These are phyloP conservation scores for Hawksworthiomyces lignivorus DNA, from an alignment of 2,329 filamentous ascomycete species.

Conservation along the genomic window DNA sequence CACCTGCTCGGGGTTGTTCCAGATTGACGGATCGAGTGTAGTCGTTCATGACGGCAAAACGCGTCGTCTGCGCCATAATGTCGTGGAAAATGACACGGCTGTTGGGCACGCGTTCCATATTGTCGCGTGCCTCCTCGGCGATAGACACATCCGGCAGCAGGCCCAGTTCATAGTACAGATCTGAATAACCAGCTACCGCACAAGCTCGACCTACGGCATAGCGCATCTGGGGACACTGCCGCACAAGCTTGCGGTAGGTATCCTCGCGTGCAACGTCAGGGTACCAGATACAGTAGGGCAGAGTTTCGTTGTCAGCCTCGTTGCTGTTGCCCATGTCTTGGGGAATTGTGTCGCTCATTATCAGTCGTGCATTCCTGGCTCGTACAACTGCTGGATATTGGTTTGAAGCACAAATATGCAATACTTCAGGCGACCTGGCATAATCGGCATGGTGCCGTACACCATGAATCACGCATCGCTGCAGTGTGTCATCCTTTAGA, in stretches of 20 bases:
- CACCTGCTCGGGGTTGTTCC: conserved; percentile 5
- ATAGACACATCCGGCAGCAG: conserved; percentile 28
- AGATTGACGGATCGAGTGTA: conserved; percentile 21
- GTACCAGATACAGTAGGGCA: conserved; percentile 32
- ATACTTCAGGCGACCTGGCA: no score
- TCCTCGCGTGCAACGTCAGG: conserved; percentile 26
- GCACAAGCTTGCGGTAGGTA: conserved; percentile 25
- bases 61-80: conserved; percentile 23
- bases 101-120: background rate
- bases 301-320: no score
- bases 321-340: conserved; percentile 14
- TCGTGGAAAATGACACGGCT: conserved; percentile 21
- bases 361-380: no score
- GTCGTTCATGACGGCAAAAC: conserved; percentile 30
- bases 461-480: no score
- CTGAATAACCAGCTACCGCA: conserved; percentile 28
- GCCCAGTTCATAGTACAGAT: conserved; percentile 28
- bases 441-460: no score
- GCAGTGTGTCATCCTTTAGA: no score
- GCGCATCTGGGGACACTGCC: conserved; percentile 23
- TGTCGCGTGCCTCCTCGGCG: conserved; percentile 29
- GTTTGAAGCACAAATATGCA: no score
- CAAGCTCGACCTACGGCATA: conserved; percentile 31
- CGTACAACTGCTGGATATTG: no score
- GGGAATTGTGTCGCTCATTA: conserved; percentile 24